Evolutionary conservation across 2,329 filamentous ascomycete species (phyloP).

Genomic region (Thyridium curvatum): DNA sequence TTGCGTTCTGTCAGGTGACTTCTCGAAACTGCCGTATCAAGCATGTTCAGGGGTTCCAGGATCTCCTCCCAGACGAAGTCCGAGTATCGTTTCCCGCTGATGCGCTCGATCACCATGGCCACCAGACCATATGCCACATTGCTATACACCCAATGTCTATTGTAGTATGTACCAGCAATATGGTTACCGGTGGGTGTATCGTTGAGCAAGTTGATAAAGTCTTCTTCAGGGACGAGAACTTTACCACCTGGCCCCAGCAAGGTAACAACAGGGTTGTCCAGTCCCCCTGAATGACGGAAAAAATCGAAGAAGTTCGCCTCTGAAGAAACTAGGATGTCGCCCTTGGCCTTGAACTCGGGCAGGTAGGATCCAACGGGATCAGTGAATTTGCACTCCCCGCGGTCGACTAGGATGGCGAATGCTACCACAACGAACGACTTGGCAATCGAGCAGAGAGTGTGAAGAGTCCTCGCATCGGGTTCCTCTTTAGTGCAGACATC

Average conservation of each 20-base stretch:
- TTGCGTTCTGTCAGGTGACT: neutral
- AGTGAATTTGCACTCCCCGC: neutral
- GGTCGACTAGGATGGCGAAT: neutral
- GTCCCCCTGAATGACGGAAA: constrained; percentile 1
- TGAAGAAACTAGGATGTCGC: neutral
- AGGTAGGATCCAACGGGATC: constrained; percentile 1
- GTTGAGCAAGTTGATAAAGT: too few relatives aligned
- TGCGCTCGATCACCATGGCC: neutral
- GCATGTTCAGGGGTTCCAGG: neutral
- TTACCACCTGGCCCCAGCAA: neutral
- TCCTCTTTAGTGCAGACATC: neutral
- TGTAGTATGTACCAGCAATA: neutral
- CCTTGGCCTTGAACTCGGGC: neutral
- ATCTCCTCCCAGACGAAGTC: neutral
- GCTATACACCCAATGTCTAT: neutral
- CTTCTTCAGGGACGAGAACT: neutral
- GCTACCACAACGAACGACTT: constrained; percentile 1
- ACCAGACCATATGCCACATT: constrained; percentile 1
- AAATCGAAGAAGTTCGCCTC: constrained; percentile 1
- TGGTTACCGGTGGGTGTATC: too few relatives aligned
- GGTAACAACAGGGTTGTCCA: neutral
- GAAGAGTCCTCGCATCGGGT: neutral
- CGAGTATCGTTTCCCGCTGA: neutral
- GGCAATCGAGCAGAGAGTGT: neutral
- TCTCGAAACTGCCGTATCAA: neutral